phyloP scores from a whole-genome alignment of 345 rosid genomes.

The Conringia planisiliqua region DNA sequence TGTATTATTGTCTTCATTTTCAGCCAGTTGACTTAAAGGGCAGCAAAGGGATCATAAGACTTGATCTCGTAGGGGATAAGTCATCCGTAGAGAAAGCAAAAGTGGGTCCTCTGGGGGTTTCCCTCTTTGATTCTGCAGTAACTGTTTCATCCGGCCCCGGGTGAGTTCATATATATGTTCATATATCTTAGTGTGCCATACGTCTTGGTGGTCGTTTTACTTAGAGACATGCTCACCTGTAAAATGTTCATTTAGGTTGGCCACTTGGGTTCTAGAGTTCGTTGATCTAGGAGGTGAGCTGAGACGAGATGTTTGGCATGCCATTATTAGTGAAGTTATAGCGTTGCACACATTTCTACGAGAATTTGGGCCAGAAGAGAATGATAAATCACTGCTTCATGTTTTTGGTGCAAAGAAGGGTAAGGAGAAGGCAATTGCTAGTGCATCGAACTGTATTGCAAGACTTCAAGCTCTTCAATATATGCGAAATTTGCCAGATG shows the following conservation, averaged over 20 bases:
- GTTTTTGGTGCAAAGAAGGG: constrained; percentile 85
- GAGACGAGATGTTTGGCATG: constrained; percentile 95
- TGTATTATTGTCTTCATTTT: constrained; percentile 11
- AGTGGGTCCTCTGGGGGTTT: constrained; percentile 88
- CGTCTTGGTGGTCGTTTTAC: background rate
- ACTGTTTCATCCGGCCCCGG: constrained; percentile 60
- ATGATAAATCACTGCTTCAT: constrained; percentile 51
- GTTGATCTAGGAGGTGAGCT: constrained; percentile 95
- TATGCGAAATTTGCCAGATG: constrained; percentile 74
- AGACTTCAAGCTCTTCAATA: constrained; percentile 91
- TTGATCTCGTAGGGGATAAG: constrained; percentile 66
- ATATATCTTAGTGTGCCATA: background rate
- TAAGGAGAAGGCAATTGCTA: constrained; percentile 62
- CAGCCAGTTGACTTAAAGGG: constrained; percentile 65
- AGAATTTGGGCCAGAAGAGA: constrained; percentile 73
- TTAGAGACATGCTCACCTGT: constrained; percentile 12
- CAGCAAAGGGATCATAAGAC: constrained; percentile 52
- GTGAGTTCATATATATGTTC: constrained; percentile 46
- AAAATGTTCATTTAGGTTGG: constrained; percentile 46
- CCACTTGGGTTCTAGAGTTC: constrained; percentile 85
- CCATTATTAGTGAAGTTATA: constrained; percentile 74
- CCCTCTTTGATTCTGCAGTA: constrained; percentile 85
- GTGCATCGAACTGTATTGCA: constrained; percentile 69
- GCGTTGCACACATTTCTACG: constrained; percentile 69
- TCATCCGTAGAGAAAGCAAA: constrained; percentile 66